These are phyloP conservation scores for Hanseniaspora uvarum DNA, from an alignment of 1,139 yeast genomes.

Conservation along the genomic window DNA sequence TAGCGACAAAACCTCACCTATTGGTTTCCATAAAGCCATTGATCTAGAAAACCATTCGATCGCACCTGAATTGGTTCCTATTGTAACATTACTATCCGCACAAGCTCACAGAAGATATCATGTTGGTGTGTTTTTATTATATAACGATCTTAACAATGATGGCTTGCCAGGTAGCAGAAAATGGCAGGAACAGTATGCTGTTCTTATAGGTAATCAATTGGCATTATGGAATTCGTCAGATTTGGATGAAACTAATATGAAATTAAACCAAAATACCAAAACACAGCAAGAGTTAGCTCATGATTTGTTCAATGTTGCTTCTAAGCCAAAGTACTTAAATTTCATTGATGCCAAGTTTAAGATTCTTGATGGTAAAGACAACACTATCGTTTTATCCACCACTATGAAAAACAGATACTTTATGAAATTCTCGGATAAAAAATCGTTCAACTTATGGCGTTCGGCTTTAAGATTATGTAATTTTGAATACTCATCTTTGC, in stretches of 20 bases:
- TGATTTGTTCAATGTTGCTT: conserved; percentile 43
- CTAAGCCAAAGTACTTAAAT: conserved; percentile 81
- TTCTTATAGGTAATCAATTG: conserved; percentile 76
- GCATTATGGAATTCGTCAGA: conserved; percentile 87
- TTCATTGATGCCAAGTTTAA: conserved; percentile 84
- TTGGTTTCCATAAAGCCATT: conserved; percentile 13
- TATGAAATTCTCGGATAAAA: conserved; percentile 58
- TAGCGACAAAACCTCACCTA: neutral
- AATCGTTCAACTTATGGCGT: conserved; percentile 57
- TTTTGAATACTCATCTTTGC: conserved; percentile 70
- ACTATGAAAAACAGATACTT: conserved; percentile 80
- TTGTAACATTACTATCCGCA: conserved; percentile 59
- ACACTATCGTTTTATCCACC: conserved; percentile 77
- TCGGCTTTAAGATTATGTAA: conserved; percentile 70
- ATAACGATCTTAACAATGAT: conserved; percentile 65
- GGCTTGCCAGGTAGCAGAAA: conserved; percentile 73
- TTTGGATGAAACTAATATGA: conserved; percentile 44
- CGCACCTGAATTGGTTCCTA: conserved; percentile 66
- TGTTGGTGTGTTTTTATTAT: conserved; percentile 64
- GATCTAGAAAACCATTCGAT: conserved; percentile 24
- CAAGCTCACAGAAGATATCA: conserved; percentile 63
- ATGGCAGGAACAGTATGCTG: conserved; percentile 92
- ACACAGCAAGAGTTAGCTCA: conserved; percentile 32
- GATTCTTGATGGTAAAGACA: conserved; percentile 65
- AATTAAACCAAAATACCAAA: conserved; percentile 25